phyloP scores from a whole-genome alignment of 768 basidiomycete species.

The Lentinula lateritia region DNA sequence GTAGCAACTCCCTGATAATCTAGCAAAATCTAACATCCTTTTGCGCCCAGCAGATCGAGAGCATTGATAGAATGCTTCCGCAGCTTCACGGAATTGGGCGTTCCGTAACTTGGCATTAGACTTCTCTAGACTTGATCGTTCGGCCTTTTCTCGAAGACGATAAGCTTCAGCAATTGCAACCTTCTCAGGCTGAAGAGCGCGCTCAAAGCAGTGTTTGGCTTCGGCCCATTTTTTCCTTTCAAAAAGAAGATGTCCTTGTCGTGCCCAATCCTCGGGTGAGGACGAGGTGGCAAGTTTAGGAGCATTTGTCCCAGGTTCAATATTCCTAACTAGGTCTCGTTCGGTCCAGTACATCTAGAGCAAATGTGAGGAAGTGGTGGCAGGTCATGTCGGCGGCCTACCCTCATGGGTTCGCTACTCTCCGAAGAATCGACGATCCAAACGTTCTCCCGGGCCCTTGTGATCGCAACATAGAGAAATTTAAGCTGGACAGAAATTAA shows the following conservation, averaged over 20 bases:
- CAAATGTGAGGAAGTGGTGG: background rate
- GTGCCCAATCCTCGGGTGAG: constrained; percentile 38
- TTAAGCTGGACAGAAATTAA: constrained; percentile 41
- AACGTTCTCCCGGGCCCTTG: constrained; percentile 61
- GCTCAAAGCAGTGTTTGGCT: constrained; percentile 41
- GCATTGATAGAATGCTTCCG: constrained; percentile 42
- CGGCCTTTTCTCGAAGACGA: constrained; percentile 35
- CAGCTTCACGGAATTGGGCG: constrained; percentile 33
- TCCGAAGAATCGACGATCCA: constrained; percentile 65
- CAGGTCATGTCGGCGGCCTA: constrained; percentile 18
- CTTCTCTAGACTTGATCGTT: constrained; percentile 19
- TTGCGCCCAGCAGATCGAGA: constrained; percentile 24
- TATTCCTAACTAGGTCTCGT: constrained; percentile 29
- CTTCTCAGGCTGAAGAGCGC: constrained; percentile 29
- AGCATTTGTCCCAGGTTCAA: constrained; percentile 29
- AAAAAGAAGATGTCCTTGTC: constrained; percentile 34
- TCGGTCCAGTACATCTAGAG: constrained; percentile 38
- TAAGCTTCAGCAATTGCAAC: constrained; percentile 37
- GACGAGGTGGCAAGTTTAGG: constrained; percentile 40
- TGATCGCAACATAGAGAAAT: constrained; percentile 65
- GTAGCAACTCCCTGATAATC: constrained; percentile 42
- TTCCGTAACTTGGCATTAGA: constrained; percentile 13
- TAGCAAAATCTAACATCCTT: constrained; percentile 30
- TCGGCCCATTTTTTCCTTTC: constrained; percentile 24
- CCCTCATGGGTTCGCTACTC: constrained; percentile 53